A percentile compares a stretch with the other conserved stretches of the same genome.
These are phyloP conservation scores for Atkinsonella hypoxylon DNA, from an alignment of 2,329 filamentous ascomycete species.

Conservation along the genomic window DNA sequence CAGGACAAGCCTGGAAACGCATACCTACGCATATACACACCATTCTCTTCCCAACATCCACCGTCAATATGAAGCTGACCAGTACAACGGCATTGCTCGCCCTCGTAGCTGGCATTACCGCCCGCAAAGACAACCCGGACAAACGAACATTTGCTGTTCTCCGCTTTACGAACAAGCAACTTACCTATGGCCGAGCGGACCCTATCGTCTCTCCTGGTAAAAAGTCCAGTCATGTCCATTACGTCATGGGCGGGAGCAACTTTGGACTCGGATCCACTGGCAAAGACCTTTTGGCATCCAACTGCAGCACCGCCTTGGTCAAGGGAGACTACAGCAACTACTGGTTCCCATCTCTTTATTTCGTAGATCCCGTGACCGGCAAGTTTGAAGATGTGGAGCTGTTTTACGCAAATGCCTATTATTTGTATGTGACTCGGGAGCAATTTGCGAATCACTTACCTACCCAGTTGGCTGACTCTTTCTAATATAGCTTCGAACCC, in stretches of 20 bases:
- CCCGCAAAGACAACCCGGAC: slow-evolving; percentile 30
- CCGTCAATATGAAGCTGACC: slow-evolving; percentile 24
- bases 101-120: slow-evolving; percentile 23
- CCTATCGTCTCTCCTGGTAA: slow-evolving; percentile 54
- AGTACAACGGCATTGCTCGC: slow-evolving; percentile 23
- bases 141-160: slow-evolving; percentile 53
- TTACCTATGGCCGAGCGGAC: slow-evolving; percentile 51
- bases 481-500: slow-evolving; percentile 37
- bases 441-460: background rate
- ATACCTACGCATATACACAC: background rate
- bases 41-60: background rate
- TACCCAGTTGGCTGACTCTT: background rate
- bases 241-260: slow-evolving; percentile 56
- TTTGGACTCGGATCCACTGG: slow-evolving; percentile 53
- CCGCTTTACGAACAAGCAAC: slow-evolving; percentile 54
- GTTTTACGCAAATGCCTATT: slow-evolving; percentile 67
- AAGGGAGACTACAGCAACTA: slow-evolving; percentile 62
- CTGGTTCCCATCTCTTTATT: slow-evolving; percentile 65
- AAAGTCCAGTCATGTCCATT: slow-evolving; percentile 53
- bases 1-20: background rate
- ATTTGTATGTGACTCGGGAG: slow-evolving; percentile 39
- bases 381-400: slow-evolving; percentile 54
- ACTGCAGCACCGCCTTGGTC: slow-evolving; percentile 60
- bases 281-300: slow-evolving; percentile 44
- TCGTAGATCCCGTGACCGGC: slow-evolving; percentile 48